Conservation (phyloP, 371 early-diverging fungal genomes). For the Zopfochytrium polystomum region DNA sequence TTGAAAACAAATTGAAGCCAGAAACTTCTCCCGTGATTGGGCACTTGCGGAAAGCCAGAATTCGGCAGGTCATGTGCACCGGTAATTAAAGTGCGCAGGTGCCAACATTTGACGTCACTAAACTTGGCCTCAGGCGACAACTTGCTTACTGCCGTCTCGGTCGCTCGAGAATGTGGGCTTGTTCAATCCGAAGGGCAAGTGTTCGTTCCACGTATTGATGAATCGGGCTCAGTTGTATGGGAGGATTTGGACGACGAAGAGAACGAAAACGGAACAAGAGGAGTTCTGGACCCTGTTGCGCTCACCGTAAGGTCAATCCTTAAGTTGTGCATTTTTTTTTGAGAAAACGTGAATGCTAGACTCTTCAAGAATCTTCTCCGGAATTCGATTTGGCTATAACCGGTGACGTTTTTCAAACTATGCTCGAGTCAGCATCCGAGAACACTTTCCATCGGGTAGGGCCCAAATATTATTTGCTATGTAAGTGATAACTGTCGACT, state of each 20-base stretch:
- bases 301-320: constrained; percentile 23
- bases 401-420: constrained; percentile 92
- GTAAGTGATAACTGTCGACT: not conserved
- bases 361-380: too few species aligned
- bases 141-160: constrained; percentile 95
- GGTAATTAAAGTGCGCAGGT: constrained; percentile 38
- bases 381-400: constrained; percentile 81
- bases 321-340: too few species aligned
- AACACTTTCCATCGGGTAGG: constrained; percentile 57
- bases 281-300: constrained; percentile 39
- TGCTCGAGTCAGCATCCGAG: constrained; percentile 76
- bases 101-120: not conserved
- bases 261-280: too few species aligned
- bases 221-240: constrained; percentile 38
- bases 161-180: constrained; percentile 87
- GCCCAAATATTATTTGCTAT: constrained; percentile 1
- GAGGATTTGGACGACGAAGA: constrained; percentile 48
- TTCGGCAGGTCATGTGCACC: constrained; percentile 97
- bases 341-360: too few species aligned
- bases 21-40: constrained; percentile 79
- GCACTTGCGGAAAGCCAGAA: constrained; percentile 80
- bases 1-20: constrained; percentile 98
- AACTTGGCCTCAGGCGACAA: constrained; percentile 91
- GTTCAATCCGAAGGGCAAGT: constrained; percentile 53
- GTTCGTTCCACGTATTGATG: constrained; percentile 45